These are phyloP conservation scores for Blastobotrys arbuscula DNA, from an alignment of 1,139 yeast species.

Conservation along the genomic window DNA sequence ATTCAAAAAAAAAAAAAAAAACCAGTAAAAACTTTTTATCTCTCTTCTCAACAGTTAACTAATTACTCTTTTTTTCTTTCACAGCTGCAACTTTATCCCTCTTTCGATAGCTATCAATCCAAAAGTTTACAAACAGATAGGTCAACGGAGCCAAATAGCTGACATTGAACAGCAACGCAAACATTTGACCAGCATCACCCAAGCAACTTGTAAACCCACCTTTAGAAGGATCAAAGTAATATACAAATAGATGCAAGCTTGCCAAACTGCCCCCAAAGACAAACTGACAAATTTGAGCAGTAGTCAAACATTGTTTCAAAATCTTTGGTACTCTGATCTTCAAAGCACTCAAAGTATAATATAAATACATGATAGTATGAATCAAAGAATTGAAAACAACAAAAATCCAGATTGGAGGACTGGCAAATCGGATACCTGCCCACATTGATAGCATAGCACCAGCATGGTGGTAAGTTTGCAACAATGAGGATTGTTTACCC, in stretches of 20 bases:
- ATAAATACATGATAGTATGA: conserved; percentile 71
- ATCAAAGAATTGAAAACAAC: conserved; percentile 75
- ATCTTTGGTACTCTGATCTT: conserved; percentile 54
- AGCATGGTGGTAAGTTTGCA: conserved; percentile 74
- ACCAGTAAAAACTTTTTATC: neutral
- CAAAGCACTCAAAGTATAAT: conserved; percentile 60
- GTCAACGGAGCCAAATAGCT: conserved; percentile 66
- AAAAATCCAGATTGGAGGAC: conserved; percentile 79
- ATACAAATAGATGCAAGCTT: conserved; percentile 54
- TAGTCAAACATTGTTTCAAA: conserved; percentile 57
- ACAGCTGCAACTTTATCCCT: neutral
- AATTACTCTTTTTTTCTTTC: neutral
- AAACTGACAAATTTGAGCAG: conserved; percentile 68
- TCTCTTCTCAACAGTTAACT: no score
- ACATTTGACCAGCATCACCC: conserved; percentile 54
- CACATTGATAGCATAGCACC: conserved; percentile 85
- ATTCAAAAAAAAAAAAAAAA: neutral
- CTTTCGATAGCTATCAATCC: conserved; percentile 51
- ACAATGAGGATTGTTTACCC: conserved; percentile 61
- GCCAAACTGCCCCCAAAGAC: conserved; percentile 68
- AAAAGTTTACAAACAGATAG: conserved; percentile 62
- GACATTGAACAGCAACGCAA: conserved; percentile 60
- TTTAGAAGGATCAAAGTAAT: conserved; percentile 49
- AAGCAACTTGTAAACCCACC: conserved; percentile 50
- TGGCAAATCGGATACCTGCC: conserved; percentile 66